Evolutionary conservation across 2,329 filamentous ascomycete genomes (phyloP).

Genomic region (Chaetomium olivaceum): DNA sequence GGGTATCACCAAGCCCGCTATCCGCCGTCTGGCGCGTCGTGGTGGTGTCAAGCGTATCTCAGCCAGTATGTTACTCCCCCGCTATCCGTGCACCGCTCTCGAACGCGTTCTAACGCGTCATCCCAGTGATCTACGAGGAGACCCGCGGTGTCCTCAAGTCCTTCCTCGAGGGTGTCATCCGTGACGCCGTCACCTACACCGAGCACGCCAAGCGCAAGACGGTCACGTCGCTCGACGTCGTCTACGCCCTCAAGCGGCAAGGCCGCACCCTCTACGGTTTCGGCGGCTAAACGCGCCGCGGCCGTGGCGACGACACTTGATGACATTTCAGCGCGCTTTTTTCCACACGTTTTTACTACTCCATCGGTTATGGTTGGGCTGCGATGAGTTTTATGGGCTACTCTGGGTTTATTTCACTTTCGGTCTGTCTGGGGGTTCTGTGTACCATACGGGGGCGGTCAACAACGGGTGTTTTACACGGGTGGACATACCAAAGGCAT

Average conservation of each 20-base stretch:
- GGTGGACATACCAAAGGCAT: slow-evolving; percentile 26
- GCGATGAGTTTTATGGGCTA: slow-evolving; percentile 28
- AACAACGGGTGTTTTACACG: slow-evolving; percentile 21
- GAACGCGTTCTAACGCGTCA: slow-evolving; percentile 14
- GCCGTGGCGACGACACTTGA: slow-evolving; percentile 17
- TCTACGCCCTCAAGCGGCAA: slow-evolving; percentile 69
- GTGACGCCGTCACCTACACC: slow-evolving; percentile 75
- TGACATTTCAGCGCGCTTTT: slow-evolving; percentile 17
- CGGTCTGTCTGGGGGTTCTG: slow-evolving; percentile 20
- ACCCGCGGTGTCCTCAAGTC: slow-evolving; percentile 76
- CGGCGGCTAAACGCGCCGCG: slow-evolving; percentile 66
- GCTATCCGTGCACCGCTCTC: neutral
- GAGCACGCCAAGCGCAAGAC: slow-evolving; percentile 83
- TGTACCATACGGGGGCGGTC: slow-evolving; percentile 28
- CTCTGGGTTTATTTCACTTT: slow-evolving; percentile 25
- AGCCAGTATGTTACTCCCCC: slow-evolving; percentile 64
- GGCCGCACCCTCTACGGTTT: slow-evolving; percentile 83
- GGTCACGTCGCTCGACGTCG: slow-evolving; percentile 68
- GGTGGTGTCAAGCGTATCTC: slow-evolving; percentile 99
- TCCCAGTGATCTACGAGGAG: slow-evolving; percentile 73
- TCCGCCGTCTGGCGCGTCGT: slow-evolving; percentile 97
- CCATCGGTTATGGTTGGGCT: slow-evolving; percentile 26
- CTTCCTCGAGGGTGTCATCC: slow-evolving; percentile 75
- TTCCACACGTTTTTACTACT: slow-evolving; percentile 5
- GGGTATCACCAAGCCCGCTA: slow-evolving; percentile 98